A percentile compares a stretch with the other conserved stretches of the same genome.
Conservation (phyloP, 1,139 yeast genomes). For the Candida freyschussii region DNA sequence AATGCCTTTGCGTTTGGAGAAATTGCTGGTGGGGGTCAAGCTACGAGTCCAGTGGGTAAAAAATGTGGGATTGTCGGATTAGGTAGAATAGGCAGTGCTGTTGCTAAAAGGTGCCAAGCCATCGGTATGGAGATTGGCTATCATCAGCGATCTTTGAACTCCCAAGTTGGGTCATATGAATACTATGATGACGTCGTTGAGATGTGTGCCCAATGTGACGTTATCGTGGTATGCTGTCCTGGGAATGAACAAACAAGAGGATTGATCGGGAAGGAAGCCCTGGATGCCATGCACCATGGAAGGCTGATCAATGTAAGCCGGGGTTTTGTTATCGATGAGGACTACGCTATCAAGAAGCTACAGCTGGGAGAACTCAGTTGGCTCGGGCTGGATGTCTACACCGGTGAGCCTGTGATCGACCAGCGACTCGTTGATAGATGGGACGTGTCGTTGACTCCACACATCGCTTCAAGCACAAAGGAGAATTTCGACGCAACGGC, state of each 20-base stretch:
- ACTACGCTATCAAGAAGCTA: slow-evolving; percentile 52
- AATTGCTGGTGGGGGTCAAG: slow-evolving; percentile 11
- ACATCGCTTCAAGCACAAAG: slow-evolving; percentile 67
- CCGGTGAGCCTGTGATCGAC: slow-evolving; percentile 64
- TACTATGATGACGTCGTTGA: slow-evolving; percentile 37
- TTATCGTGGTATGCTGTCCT: slow-evolving; percentile 66
- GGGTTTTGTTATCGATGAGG: slow-evolving; percentile 68
- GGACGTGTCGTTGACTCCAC: slow-evolving; percentile 70
- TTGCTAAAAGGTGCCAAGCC: slow-evolving; percentile 51
- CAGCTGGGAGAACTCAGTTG: slow-evolving; percentile 57
- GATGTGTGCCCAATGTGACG: slow-evolving; percentile 37
- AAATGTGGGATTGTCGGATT: slow-evolving; percentile 68
- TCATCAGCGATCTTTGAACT: slow-evolving; percentile 47
- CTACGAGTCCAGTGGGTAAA: slow-evolving; percentile 50
- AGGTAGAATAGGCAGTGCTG: slow-evolving; percentile 68
- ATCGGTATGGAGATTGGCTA: slow-evolving; percentile 72
- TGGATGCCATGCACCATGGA: slow-evolving; percentile 43
- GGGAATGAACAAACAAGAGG: slow-evolving; percentile 56
- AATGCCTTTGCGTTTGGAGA: slow-evolving; percentile 16
- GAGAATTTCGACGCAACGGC: slow-evolving; percentile 48
- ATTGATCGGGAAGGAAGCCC: slow-evolving; percentile 45
- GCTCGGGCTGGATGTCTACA: slow-evolving; percentile 80
- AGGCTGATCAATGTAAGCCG: slow-evolving; percentile 76
- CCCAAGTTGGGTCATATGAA: slow-evolving; percentile 29
- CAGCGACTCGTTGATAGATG: slow-evolving; percentile 45